Percentiles rank a stretch among this genome's conserved stretches.
phyloP scores from a whole-genome alignment of 768 basidiomycete species.

The Pseudohyphozyma bogoriensis region DNA sequence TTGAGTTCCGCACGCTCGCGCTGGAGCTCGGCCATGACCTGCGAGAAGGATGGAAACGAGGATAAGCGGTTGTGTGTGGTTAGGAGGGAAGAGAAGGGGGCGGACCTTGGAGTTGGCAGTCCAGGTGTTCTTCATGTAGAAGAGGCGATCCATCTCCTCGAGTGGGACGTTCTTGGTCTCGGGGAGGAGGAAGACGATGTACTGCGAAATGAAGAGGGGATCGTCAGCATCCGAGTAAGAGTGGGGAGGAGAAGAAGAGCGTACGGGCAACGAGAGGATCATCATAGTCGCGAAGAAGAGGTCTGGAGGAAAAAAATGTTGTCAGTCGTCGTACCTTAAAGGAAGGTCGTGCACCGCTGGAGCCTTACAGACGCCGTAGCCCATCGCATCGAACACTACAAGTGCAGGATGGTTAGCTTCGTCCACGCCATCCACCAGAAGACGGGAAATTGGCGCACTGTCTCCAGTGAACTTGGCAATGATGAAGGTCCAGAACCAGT shows the following conservation, averaged over 20 bases:
- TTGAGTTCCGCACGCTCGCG: slow-evolving; percentile 8
- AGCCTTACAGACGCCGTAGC: slow-evolving; percentile 26
- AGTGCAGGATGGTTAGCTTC: too few species aligned
- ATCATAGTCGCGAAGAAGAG: slow-evolving; percentile 7
- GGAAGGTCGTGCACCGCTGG: too few species aligned
- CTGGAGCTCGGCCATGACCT: slow-evolving; percentile 5
- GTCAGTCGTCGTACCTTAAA: too few species aligned
- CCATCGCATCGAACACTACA: slow-evolving; percentile 31
- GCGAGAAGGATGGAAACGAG: too few species aligned
- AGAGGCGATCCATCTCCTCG: slow-evolving; percentile 25
- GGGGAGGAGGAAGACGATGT: slow-evolving; percentile 12
- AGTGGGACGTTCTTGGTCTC: slow-evolving; percentile 17
- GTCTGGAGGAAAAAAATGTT: too few species aligned
- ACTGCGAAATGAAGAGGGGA: too few species aligned
- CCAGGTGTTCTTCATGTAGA: slow-evolving; percentile 6
- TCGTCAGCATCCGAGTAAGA: too few species aligned
- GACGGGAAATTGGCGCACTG: too few species aligned
- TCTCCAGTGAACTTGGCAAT: slow-evolving; percentile 34
- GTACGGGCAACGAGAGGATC: slow-evolving; percentile 15
- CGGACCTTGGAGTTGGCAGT: slow-evolving; percentile 12
- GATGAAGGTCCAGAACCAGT: slow-evolving; percentile 33
- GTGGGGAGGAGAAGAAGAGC: too few species aligned
- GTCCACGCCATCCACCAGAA: too few species aligned
- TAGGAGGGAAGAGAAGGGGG: too few species aligned
- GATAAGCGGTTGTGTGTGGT: too few species aligned